phyloP scores from a whole-genome alignment of 306 rosid genomes.

The Fragaria ananassa region DNA sequence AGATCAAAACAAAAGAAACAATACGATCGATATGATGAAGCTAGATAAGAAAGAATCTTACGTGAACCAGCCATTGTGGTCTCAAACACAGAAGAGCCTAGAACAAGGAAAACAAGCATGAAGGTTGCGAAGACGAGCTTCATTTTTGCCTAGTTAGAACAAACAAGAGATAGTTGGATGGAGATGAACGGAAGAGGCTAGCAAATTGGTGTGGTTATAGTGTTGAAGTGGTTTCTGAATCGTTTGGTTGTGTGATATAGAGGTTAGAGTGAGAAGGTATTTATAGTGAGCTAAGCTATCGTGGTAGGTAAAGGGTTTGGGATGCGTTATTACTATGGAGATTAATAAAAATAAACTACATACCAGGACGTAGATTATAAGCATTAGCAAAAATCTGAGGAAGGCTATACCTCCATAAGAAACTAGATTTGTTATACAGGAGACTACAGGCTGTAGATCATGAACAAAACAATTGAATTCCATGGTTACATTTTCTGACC shows the following conservation, averaged over 20 bases:
- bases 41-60: conserved; percentile 21
- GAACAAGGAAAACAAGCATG: conserved; percentile 53
- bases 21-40: not conserved
- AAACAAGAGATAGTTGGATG: not conserved
- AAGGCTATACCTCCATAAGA: not conserved
- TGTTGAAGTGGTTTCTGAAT: not conserved
- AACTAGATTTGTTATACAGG: not conserved
- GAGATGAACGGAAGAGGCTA: not conserved
- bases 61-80: conserved; percentile 55
- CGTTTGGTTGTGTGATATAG: not conserved
- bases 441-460: conserved; percentile 15
- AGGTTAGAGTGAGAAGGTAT: not conserved
- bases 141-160: conserved; percentile 30
- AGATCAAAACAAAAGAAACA: not conserved
- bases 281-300: not conserved
- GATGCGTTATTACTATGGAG: not conserved
- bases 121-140: conserved; percentile 43
- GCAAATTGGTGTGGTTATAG: not conserved
- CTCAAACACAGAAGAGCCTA: conserved; percentile 48
- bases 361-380: conserved; percentile 1
- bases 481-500: not conserved
- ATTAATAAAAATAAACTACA: not conserved
- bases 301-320: not conserved
- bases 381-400: not conserved
- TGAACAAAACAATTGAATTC: not conserved